phyloP scores from a whole-genome alignment of 2,329 filamentous ascomycete genomes.

The Colletotrichum abscissum region DNA sequence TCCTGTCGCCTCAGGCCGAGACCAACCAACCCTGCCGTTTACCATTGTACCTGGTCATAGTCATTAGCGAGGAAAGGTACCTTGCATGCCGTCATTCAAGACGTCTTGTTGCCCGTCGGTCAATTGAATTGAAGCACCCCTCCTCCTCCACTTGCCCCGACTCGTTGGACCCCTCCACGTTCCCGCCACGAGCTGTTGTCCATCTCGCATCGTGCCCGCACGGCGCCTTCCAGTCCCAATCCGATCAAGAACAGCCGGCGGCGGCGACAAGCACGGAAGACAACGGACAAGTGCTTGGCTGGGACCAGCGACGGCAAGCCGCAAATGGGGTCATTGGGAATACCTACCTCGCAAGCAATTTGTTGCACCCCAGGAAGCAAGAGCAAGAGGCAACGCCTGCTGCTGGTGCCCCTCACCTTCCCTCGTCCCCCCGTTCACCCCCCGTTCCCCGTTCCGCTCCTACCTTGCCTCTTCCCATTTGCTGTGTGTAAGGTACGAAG shows the following conservation, averaged over 20 bases:
- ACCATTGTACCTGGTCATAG: neutral
- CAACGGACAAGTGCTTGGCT: neutral
- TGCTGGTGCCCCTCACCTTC: neutral
- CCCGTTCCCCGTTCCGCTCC: conserved; percentile 5
- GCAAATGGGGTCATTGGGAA: neutral
- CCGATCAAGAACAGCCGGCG: conserved; percentile 1
- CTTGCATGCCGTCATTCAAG: neutral
- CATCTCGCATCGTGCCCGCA: neutral
- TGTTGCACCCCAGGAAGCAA: neutral
- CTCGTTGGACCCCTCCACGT: conserved; percentile 15
- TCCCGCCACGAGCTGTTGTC: conserved; percentile 18
- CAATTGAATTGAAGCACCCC: neutral
- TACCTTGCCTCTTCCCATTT: conserved; percentile 14
- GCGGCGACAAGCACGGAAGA: neutral
- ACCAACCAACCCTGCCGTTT: neutral
- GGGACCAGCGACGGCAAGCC: neutral
- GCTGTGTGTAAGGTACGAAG: too few species aligned
- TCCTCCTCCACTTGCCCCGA: conserved; percentile 6
- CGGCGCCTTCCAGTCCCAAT: neutral
- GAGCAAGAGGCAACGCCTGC: neutral
- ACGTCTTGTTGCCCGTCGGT: neutral
- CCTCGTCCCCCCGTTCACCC: neutral
- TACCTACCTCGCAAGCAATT: neutral
- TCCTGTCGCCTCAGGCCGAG: neutral
- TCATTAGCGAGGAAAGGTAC: neutral